These are phyloP conservation scores for Pythium biforme DNA, from an alignment of 352 stramenopile species.

Conservation along the genomic window DNA sequence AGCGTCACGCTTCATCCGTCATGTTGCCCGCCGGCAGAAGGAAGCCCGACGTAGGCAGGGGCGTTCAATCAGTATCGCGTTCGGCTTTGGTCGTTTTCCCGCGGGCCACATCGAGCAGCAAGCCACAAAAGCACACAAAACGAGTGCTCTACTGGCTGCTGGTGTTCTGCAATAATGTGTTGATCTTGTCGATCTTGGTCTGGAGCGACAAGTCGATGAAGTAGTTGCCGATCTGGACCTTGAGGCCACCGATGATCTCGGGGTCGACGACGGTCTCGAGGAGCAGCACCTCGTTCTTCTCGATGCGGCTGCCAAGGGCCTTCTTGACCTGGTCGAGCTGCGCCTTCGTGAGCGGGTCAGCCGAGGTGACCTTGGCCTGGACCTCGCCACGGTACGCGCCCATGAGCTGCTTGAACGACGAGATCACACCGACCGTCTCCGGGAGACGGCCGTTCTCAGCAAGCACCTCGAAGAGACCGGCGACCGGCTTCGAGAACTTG, in stretches of 20 bases:
- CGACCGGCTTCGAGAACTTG: slow-evolving; percentile 93
- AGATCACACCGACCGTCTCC: slow-evolving; percentile 86
- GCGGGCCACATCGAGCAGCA: neutral
- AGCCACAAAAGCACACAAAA: neutral
- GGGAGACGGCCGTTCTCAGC: slow-evolving; percentile 95
- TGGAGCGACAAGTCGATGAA: slow-evolving; percentile 96
- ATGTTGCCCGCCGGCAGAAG: neutral
- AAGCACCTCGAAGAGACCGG: slow-evolving; percentile 95
- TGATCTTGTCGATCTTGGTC: slow-evolving; percentile 95
- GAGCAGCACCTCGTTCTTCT: slow-evolving; percentile 91
- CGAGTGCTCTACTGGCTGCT: slow-evolving; percentile 23
- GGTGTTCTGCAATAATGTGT: slow-evolving; percentile 76
- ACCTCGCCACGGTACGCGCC: slow-evolving; percentile 94
- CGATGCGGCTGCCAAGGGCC: slow-evolving; percentile 85
- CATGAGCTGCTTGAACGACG: slow-evolving; percentile 93
- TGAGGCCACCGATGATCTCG: slow-evolving; percentile 94
- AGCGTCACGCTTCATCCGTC: neutral
- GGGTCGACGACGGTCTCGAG: slow-evolving; percentile 92
- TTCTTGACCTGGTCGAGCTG: slow-evolving; percentile 94
- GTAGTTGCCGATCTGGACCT: slow-evolving; percentile 97
- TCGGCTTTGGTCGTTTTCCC: neutral
- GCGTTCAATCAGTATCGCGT: neutral
- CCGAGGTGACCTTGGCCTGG: slow-evolving; percentile 95
- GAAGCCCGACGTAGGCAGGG: no score
- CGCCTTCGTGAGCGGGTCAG: slow-evolving; percentile 90